Base-by-base conservation (phyloP, 129 eudicot genomes). In the Flaveria brownii region DNA sequence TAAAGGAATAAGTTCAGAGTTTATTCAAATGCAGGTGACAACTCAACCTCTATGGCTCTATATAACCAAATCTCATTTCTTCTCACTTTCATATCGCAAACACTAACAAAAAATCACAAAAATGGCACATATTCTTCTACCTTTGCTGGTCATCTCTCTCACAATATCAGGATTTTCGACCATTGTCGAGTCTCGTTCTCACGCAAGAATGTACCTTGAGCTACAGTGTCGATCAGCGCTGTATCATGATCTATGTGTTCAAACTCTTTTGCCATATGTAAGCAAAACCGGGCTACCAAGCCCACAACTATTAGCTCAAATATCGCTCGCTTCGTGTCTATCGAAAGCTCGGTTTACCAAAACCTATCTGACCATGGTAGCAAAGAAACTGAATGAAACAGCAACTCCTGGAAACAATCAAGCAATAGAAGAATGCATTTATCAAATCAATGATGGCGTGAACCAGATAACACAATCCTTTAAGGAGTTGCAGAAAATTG, bases 371-470 rank as follows among this genome's bases (percentile, higher is more conserved):
- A 76, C 70, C 46, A 54, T 39, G 11, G 82, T 90, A 56, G 85
- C 86, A 6, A 82, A 85, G 30, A 72, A 76, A 18, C 49, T 85
- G 62, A 74, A 68, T 3, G 71, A 30, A 66, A 77, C 80, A 0
- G 80, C 81, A 49, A 80, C 20, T 71, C 36, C 67, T 50, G 62
- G 45, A 30, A 88, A 88, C 36, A 79, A 56, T 52, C 84, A 62
- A 66, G 83, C 87, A 6, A 54, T 91, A n/a, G 66, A 75, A 26
- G 86, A 85, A 9, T 91, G 97, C 78, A 26, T 85, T 43, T 64
- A 75, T 57, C 90, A 85, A 26, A 87, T 90, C 56, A 80, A 79
- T 36, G 88, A 85, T 59, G 86, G 97, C 4, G 92, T 88, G 22
- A 80, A 74, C 49, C 92, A 91, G 62, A 78, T 91, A 3, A 82